A percentile compares a stretch with the other conserved stretches of the same genome.
These are phyloP conservation scores for Cytospora mali DNA, from an alignment of 2,329 filamentous ascomycete species.

Conservation along the genomic window DNA sequence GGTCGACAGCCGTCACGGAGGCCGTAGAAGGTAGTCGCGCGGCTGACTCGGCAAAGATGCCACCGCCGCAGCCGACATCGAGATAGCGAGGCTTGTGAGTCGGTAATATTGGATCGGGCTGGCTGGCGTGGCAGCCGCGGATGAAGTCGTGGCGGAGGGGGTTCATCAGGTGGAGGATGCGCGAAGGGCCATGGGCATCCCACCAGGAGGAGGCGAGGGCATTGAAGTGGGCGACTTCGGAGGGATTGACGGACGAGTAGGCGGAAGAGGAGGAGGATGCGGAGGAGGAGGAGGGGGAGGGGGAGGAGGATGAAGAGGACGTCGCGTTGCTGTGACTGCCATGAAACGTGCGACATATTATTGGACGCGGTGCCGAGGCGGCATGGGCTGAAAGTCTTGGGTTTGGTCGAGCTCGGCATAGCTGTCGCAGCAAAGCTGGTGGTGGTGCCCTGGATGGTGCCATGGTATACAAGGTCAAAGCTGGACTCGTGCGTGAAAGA, in stretches of 20 bases:
- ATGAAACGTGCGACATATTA: slow-evolving; percentile 15
- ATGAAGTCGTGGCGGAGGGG: slow-evolving; percentile 95
- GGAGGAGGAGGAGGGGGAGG: slow-evolving; percentile 6
- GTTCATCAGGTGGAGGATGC: slow-evolving; percentile 96
- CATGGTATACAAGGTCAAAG: slow-evolving; percentile 1
- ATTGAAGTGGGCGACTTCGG: slow-evolving; percentile 93
- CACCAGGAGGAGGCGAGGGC: slow-evolving; percentile 93
- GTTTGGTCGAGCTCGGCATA: slow-evolving; percentile 11
- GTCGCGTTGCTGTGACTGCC: background rate
- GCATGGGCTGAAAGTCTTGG: slow-evolving; percentile 2
- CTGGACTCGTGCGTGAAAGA: background rate
- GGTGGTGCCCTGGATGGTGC: slow-evolving; percentile 26
- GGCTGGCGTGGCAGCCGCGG: slow-evolving; percentile 65
- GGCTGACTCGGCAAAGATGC: slow-evolving; percentile 91
- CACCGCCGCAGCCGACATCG: slow-evolving; percentile 93
- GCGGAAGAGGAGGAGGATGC: slow-evolving; percentile 33
- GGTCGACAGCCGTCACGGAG: slow-evolving; percentile 76
- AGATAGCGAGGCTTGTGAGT: slow-evolving; percentile 66
- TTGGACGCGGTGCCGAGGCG: slow-evolving; percentile 8
- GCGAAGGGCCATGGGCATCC: slow-evolving; percentile 91
- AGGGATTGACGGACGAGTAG: slow-evolving; percentile 77
- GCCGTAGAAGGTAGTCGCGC: slow-evolving; percentile 66
- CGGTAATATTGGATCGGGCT: slow-evolving; percentile 42
- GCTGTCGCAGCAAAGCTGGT: slow-evolving; percentile 16
- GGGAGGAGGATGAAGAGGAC: slow-evolving; percentile 18